phyloP scores from a whole-genome alignment of 1,284 basidiomycete species.

The Ganoderma sinense region DNA sequence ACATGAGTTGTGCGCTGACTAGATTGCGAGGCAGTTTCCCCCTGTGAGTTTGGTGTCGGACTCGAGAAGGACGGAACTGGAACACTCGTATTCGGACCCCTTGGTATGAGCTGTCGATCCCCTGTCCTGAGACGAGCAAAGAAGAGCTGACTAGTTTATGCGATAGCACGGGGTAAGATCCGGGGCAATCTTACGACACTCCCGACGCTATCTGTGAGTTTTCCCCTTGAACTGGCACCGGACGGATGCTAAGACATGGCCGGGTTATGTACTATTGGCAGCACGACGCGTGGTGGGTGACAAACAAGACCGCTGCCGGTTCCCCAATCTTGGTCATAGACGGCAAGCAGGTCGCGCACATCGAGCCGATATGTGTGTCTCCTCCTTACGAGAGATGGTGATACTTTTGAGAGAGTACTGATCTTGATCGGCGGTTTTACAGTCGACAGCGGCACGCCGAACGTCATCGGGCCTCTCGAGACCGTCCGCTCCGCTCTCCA shows the following conservation, averaged over 20 bases:
- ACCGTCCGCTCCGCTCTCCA: constrained; percentile 14
- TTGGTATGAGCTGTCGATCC: constrained; percentile 1
- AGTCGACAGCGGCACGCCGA: constrained; percentile 28
- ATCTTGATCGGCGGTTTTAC: neutral
- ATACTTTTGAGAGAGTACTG: neutral
- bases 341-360: constrained; percentile 16
- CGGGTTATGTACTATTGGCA: neutral
- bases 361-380: constrained; percentile 16
- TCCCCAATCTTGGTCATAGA: constrained; percentile 20
- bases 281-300: constrained; percentile 20
- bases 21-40: constrained; percentile 12
- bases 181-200: constrained; percentile 17
- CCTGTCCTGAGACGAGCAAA: too few species aligned
- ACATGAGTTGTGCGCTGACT: neutral
- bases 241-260: neutral
- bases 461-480: constrained; percentile 23
- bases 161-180: constrained; percentile 16
- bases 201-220: constrained; percentile 11
- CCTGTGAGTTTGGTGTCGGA: constrained; percentile 20
- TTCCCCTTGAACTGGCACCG: too few species aligned
- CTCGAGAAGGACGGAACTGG: constrained; percentile 14
- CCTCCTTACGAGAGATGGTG: neutral
- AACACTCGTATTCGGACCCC: constrained; percentile 15
- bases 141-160: neutral
- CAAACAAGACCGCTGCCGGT: constrained; percentile 16